Evolutionary conservation across 108 stramenopile genomes (phyloP), one percentile per base, ranked within the genome.

Genomic region (Halocafeteria seosinensis): DNA sequence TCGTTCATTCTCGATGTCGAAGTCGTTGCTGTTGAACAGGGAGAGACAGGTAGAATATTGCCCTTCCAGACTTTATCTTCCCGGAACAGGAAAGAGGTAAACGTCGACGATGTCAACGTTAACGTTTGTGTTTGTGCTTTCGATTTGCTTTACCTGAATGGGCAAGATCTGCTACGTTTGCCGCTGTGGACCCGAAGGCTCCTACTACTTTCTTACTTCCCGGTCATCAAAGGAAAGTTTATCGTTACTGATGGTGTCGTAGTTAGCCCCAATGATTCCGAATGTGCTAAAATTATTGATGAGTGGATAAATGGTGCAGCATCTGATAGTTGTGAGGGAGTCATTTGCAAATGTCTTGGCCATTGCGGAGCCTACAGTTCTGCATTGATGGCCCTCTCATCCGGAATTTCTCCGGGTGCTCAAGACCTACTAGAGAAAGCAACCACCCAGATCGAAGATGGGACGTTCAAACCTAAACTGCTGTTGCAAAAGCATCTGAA

Each of bases 301-400:
- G n/a, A n/a, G n/a, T n/a, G n/a, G n/a, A n/a, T n/a, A n/a, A n/a
- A n/a, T n/a, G n/a, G n/a, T n/a, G n/a, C n/a, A n/a, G n/a, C n/a
- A n/a, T 55, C 77, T 62, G 77, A 77, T 62, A 93, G 93, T 68
- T 96, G 94, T 70, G 98, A 99, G 76, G 98, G 98, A 31, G 84
- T 99, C 57, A 99, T 99, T 95, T 92, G 96, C 30, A 99, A 99
- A 81, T n/a, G n/a, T n/a, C n/a, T n/a, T n/a, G n/a, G n/a, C n/a
- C n/a, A n/a, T n/a, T n/a, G n/a, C n/a, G n/a, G n/a, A n/a, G n/a
- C n/a, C n/a, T n/a, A n/a, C n/a, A n/a, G n/a, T n/a, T n/a, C n/a
- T n/a, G n/a, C n/a, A n/a, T n/a, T n/a, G n/a, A n/a, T n/a, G n/a
- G n/a, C n/a, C n/a, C n/a, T n/a, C n/a, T n/a, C n/a, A n/a, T n/a